These are phyloP conservation scores for Cordyceps cicadae DNA, from an alignment of 2,329 filamentous ascomycete genomes.

Conservation along the genomic window DNA sequence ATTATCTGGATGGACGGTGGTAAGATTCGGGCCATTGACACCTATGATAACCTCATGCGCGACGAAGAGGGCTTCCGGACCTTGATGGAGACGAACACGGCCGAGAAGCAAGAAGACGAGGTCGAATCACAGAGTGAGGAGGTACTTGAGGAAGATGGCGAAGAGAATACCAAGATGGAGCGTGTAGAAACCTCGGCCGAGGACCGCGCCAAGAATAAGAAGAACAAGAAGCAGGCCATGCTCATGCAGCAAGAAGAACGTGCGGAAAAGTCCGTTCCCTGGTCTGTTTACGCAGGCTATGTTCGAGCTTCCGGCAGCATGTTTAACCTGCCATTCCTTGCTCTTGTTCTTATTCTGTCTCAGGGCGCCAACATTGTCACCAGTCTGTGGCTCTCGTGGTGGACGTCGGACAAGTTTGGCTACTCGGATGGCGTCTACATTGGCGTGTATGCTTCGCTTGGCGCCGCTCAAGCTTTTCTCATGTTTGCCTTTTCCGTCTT, in stretches of 20 bases:
- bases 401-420: constrained; percentile 73
- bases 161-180: constrained; percentile 30
- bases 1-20: constrained; percentile 92
- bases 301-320: constrained; percentile 65
- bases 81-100: constrained; percentile 77
- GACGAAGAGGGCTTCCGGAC: constrained; percentile 69
- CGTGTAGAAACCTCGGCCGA: constrained; percentile 9
- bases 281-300: constrained; percentile 72
- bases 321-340: constrained; percentile 56
- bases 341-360: constrained; percentile 57
- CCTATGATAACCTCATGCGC: constrained; percentile 79
- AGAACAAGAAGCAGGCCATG: constrained; percentile 48
- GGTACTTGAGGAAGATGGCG: constrained; percentile 28
- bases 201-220: constrained; percentile 34
- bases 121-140: constrained; percentile 36
- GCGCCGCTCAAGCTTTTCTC: constrained; percentile 59
- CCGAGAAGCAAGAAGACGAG: constrained; percentile 53
- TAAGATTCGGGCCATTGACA: constrained; percentile 75
- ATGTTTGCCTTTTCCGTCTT: constrained; percentile 75
- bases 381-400: constrained; percentile 87
- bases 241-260: constrained; percentile 69
- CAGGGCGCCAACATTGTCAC: constrained; percentile 83
- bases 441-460: constrained; percentile 62
- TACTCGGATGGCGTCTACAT: constrained; percentile 64
- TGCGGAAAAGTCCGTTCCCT: constrained; percentile 68